These are phyloP conservation scores for Heterobasidion parviporum DNA, from an alignment of 1,284 basidiomycete genomes.

Conservation along the genomic window DNA sequence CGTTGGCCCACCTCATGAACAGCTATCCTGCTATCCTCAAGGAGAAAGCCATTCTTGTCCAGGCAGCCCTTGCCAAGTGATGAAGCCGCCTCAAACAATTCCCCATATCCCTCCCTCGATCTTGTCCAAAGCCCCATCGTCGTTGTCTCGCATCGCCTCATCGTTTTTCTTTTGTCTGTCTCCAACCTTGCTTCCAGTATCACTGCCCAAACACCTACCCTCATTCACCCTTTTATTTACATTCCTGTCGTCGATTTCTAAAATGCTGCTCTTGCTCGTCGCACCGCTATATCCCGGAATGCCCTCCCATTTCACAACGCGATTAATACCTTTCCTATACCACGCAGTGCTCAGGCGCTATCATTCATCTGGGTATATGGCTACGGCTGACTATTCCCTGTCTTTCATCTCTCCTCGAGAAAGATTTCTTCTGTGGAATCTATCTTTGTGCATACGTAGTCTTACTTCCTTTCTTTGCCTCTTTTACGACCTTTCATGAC, in stretches of 20 bases:
- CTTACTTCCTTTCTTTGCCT: neutral
- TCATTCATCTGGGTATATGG: no score
- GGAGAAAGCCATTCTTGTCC: conserved; percentile 45
- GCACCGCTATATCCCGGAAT: neutral
- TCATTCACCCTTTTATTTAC: no score
- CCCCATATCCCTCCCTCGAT: no score
- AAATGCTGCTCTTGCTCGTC: neutral
- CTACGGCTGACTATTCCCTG: no score
- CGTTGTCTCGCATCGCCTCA: no score
- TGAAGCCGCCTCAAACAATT: no score
- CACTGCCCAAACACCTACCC: no score
- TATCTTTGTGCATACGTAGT: neutral
- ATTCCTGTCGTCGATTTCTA: no score
- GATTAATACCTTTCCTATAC: neutral
- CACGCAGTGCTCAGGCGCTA: neutral
- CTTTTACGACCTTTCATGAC: neutral
- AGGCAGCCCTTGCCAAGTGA: neutral
- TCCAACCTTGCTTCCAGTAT: no score
- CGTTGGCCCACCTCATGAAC: conserved; percentile 81
- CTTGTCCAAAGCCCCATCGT: no score
- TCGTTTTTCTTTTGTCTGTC: no score
- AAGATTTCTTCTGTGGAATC: neutral
- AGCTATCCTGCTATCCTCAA: conserved; percentile 76
- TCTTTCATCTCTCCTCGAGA: neutral
- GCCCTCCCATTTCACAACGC: neutral